Evolutionary conservation across 1,139 yeast species (phyloP), one percentile per base, ranked within the genome.

Genomic region (Kurtzmaniella quercitrusa): DNA sequence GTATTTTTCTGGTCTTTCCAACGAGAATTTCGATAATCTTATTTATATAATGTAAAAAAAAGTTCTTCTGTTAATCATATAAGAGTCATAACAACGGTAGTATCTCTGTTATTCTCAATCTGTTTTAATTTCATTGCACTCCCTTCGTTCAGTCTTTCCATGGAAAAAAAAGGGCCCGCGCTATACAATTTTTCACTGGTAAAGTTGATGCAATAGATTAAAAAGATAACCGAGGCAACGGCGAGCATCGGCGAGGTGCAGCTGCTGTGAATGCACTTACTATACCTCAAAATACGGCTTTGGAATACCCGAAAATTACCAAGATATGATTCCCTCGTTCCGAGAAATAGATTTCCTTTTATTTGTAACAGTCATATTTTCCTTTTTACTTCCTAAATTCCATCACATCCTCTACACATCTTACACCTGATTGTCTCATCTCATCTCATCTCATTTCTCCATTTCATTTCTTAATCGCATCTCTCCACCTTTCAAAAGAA

Each of bases 401-500:
- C 9, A 11, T 14, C n/a, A 26, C 30, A 26, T 26, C 5, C 12
- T 14, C 30, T 21, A 26, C 30, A 26, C 30, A 6, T 26, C 30
- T 9, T 9, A 6, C 23, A 21, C 23, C 23, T 21, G 23, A 7
- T 21, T 9, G 6, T 21, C 23, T 21, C 23, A 21, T 21, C 30
- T 26, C 30, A 12, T 26, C n/a, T 9, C 30, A 26, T 26, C 30
- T 9, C 30, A 5, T 26, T 14, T 26, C 30, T n/a, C n/a, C n/a
- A n/a, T n/a, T n/a, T n/a, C n/a, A n/a, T n/a, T n/a, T n/a, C n/a
- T n/a, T n/a, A n/a, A n/a, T n/a, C n/a, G n/a, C n/a, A 5, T 26
- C 30, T 26, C 30, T 26, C 30, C 30, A 26, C 30, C 30, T 26
- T 26, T 26, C 30, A 26, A 26, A 26, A 26, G 30, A 26, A 26